Percentiles rank a stretch among this genome's conserved stretches.
Evolutionary conservation across 2,329 filamentous ascomycete genomes (phyloP).

Genomic region (Trichoderma gracile): DNA sequence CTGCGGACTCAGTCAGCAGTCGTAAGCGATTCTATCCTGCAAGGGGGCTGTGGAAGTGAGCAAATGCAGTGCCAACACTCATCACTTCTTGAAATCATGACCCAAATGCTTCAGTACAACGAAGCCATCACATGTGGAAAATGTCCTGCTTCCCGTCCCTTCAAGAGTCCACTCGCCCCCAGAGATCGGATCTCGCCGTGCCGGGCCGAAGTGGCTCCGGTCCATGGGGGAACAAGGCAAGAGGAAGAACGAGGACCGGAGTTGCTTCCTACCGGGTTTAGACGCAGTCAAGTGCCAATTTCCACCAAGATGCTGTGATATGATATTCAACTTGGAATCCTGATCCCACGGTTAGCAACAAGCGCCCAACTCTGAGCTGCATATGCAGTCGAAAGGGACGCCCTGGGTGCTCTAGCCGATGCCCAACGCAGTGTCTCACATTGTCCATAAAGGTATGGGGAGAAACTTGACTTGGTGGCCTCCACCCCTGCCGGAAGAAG

Average conservation of each 20-base stretch:
- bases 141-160: background rate
- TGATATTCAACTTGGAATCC: too few relatives aligned
- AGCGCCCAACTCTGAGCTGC: background rate
- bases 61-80: too few relatives aligned
- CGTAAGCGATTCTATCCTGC: background rate
- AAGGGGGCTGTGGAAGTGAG: too few relatives aligned
- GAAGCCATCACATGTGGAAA: background rate
- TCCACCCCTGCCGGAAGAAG: background rate
- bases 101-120: too few relatives aligned
- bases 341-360: background rate
- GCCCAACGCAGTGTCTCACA: background rate
- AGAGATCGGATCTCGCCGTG: conserved; percentile 19
- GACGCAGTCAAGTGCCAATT: too few relatives aligned
- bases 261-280: too few relatives aligned
- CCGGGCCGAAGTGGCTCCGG: conserved; percentile 11
- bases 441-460: background rate
- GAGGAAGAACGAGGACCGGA: too few relatives aligned
- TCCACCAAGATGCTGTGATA: background rate
- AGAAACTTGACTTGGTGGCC: background rate
- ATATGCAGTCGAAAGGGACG: background rate
- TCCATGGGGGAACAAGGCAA: background rate
- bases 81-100: too few relatives aligned
- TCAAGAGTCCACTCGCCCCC: background rate
- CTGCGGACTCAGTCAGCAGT: conserved; percentile 10
- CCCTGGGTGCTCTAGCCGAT: background rate